Conservation (phyloP, 1,139 yeast species). For the Candida freyschussii region DNA sequence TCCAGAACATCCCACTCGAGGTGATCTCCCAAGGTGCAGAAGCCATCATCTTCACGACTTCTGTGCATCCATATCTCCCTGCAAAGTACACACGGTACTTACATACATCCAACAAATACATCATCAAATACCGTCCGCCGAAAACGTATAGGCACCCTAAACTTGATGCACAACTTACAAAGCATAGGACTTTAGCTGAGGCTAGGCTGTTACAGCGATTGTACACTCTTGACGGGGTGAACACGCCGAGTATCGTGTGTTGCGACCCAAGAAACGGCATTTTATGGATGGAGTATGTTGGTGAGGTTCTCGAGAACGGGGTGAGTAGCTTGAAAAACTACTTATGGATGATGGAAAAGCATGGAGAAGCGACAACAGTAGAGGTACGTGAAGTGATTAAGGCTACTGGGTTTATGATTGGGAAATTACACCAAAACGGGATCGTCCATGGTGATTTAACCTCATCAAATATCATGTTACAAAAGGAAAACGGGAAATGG, state of each 20-base stretch:
- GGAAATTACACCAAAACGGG: conserved; percentile 66
- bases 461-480: conserved; percentile 75
- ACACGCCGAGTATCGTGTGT: conserved; percentile 65
- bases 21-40: conserved; percentile 94
- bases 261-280: conserved; percentile 76
- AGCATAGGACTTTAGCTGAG: conserved; percentile 79
- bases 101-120: conserved; percentile 36
- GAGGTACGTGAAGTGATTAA: conserved; percentile 40
- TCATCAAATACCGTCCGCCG: conserved; percentile 82
- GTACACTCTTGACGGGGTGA: conserved; percentile 43
- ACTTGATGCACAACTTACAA: conserved; percentile 71
- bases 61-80: conserved; percentile 63
- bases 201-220: conserved; percentile 70
- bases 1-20: conserved; percentile 45
- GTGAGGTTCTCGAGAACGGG: conserved; percentile 40
- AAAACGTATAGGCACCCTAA: conserved; percentile 86
- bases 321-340: conserved; percentile 64
- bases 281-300: conserved; percentile 84
- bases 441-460: conserved; percentile 95
- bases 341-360: conserved; percentile 57
- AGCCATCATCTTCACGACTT: conserved; percentile 70
- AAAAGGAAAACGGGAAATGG: conserved; percentile 25
- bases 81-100: conserved; percentile 17
- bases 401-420: conserved; percentile 67
- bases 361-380: conserved; percentile 28